Evolutionary conservation across 2,329 filamentous ascomycete species (phyloP), one percentile per base, ranked within the genome.

Genomic region (Neocatenulostroma microsporum): DNA sequence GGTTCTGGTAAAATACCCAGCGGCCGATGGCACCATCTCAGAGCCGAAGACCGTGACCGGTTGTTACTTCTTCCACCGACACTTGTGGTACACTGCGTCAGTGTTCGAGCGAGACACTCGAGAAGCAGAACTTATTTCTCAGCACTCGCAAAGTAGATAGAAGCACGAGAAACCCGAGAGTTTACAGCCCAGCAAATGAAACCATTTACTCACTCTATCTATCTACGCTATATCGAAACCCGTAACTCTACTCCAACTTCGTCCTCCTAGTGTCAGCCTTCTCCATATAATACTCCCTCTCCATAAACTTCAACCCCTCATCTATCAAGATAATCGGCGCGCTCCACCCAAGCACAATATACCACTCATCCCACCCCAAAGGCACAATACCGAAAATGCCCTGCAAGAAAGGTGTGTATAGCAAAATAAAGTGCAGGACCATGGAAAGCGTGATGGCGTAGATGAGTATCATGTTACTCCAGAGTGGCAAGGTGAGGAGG

Each of bases 381-480:
- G 91, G 88, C 45, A 94, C 65, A 47, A 98, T 96, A 24, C 84
- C 84, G 68, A 98, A 98, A 41, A 98, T 67, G 6, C 69, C 70
- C 66, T 95, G 89, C 41, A 98, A 66, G 66, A 94, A 78, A 0
- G 93, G 91, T 2, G 81, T 82, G 66, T 98, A 98, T 24, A 98
- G 73, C 33, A 98, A 80, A 17, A 80, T 84, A 62, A 96, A 95
- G 71, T 98, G 91, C 39, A 98, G 73, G 1, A 78, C 78, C 91
- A 98, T 98, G 25, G 85, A 94, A 45, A 98, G 69, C 9, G 75
- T 72, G 57, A 98, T 94, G 45, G 91, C 93, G 54, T 94, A 94
- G 37, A 98, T 85, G 13, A 98, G 80, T 74, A 94, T 91, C 82
- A 94, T 91, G 68, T 98, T 98, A 58, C 89, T 78, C 89, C 89